phyloP scores from a whole-genome alignment of 306 rosid species.

The Oxytropis ochrocephala region DNA sequence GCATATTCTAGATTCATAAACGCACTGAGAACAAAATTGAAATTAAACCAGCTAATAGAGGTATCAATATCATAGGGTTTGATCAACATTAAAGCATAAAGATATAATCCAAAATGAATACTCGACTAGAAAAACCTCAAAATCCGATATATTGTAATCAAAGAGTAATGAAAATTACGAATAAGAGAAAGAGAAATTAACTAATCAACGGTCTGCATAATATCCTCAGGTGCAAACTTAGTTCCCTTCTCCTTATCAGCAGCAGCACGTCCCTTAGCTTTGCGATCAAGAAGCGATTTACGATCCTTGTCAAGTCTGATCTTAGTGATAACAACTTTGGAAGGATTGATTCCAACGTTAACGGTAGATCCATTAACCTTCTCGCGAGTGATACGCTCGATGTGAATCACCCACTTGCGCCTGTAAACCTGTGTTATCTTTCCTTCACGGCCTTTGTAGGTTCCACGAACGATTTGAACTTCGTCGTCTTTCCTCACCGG shows the following conservation, averaged over 20 bases:
- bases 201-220: conserved; percentile 81
- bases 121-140: conserved; percentile 4
- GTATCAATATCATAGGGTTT: background rate
- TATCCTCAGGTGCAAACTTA: conserved; percentile 79
- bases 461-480: conserved; percentile 74
- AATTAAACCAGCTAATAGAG: background rate
- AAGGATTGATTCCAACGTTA: conserved; percentile 73
- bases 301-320: conserved; percentile 81
- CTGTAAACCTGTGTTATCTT: conserved; percentile 85
- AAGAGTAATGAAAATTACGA: background rate
- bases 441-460: conserved; percentile 86
- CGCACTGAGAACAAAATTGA: background rate
- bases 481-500: conserved; percentile 87
- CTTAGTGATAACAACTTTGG: conserved; percentile 72
- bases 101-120: background rate
- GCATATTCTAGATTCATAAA: background rate
- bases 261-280: conserved; percentile 87
- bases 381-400: conserved; percentile 83
- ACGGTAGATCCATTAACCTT: conserved; percentile 90
- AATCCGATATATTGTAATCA: background rate
- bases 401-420: conserved; percentile 82
- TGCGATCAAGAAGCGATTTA: conserved; percentile 70
- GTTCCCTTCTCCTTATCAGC: conserved; percentile 89
- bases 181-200: background rate
- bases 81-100: background rate